Evolutionary conservation across 2,329 filamentous ascomycete species (phyloP), one percentile per base, ranked within the genome.

Genomic region (Apiospora sp.): DNA sequence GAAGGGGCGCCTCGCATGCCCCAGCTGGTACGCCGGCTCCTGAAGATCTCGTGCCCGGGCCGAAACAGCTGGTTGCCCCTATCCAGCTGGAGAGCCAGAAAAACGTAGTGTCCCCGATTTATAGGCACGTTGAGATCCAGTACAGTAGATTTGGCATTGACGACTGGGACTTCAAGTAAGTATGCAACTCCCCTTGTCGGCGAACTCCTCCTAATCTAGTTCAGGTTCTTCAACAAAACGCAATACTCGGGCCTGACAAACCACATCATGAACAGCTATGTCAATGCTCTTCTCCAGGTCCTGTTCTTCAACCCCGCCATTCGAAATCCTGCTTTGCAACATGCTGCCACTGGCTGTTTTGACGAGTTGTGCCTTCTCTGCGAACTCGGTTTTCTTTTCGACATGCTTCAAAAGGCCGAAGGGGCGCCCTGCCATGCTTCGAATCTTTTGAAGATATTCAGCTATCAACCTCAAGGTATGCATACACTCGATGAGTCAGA

Each of bases 61-160:
- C 91, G 1, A 84, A 88, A 54, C 91, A 92, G 72, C 87, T 90
- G 0, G 82, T 96, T 73, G 89, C 90, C n/a, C 90, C 92, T 49
- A 85, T 90, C 71, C 91, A 93, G 71, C 86, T 96, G 4, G 92
- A 93, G 74, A 92, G 92, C 75, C 89, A 92, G 72, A 93, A 94
- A 75, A 90, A 93, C 54, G 95, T 98, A 72, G 93, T 96, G 5
- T 93, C 96, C 30, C 89, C 93, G 12, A 94, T 96, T 85, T 99
- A 99, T 82, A 92, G 93, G 75, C 95, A 95, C 78, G 93, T 98
- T 14, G 96, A 98, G 82, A 99, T 99, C 84, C 98, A 98, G 81
- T 99, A 98, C 85, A 98, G 96, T 87, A 97, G 95, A 80, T 99
- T 98, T 82, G 96, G 96, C 27, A 95, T 99, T n/a, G 96, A 98